Conservation (phyloP, 345 rosid genomes). For the Dimocarpus longan region DNA sequence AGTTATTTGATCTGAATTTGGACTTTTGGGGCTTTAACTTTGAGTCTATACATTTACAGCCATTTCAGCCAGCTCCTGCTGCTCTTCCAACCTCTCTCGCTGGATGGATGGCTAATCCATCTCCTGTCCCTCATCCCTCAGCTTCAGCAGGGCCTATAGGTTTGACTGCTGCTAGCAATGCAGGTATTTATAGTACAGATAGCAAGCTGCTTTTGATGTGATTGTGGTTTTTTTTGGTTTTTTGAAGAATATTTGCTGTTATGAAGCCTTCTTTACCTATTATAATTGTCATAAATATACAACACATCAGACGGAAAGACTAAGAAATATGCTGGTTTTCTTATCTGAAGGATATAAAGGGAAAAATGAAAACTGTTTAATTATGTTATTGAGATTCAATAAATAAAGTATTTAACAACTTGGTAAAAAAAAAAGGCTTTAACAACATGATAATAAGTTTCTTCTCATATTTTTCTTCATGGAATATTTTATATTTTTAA, state of each 20-base stretch:
- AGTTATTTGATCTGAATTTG: constrained; percentile 11
- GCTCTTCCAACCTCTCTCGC: constrained; percentile 67
- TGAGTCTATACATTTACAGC: constrained; percentile 41
- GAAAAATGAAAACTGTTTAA: background rate
- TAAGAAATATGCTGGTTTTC: background rate
- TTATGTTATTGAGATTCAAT: background rate
- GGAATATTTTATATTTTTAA: background rate
- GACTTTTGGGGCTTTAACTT: constrained; percentile 25
- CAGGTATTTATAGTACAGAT: constrained; percentile 42
- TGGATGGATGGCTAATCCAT: constrained; percentile 83
- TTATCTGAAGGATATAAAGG: background rate
- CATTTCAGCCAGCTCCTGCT: constrained; percentile 70
- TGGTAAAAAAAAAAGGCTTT: background rate
- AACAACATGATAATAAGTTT: background rate
- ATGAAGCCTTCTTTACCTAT: background rate
- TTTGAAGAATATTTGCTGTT: background rate
- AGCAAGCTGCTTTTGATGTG: background rate
- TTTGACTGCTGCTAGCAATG: constrained; percentile 55
- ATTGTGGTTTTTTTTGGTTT: background rate
- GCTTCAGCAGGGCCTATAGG: constrained; percentile 77
- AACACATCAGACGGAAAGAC: background rate
- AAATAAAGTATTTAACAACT: background rate
- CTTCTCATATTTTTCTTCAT: background rate
- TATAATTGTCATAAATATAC: background rate
- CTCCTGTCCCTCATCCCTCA: constrained; percentile 66